A percentile compares a stretch with the other conserved stretches of the same genome.
phyloP scores from a whole-genome alignment of 1,284 basidiomycete genomes.

The Rugosomyces carneus region DNA sequence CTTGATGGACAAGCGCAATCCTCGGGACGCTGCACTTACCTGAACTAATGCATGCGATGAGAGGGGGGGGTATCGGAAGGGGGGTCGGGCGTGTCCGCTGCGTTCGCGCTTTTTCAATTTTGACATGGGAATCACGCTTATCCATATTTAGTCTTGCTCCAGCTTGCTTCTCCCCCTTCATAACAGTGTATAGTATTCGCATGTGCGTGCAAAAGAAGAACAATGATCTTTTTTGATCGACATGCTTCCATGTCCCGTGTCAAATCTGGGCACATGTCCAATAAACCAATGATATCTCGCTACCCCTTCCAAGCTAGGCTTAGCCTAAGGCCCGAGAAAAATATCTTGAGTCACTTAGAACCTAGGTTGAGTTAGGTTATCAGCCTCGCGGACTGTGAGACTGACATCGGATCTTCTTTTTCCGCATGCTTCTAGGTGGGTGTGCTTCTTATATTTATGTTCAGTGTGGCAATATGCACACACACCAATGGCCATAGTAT shows the following conservation, averaged over 20 bases:
- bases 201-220: too few relatives aligned
- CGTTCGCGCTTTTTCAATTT: too few relatives aligned
- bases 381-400: background rate
- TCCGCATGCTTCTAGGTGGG: background rate
- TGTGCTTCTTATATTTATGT: background rate
- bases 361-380: background rate
- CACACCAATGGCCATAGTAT: too few relatives aligned
- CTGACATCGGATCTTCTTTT: background rate
- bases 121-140: background rate
- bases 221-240: background rate
- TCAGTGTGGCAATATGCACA: background rate
- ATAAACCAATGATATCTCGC: background rate
- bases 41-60: too few relatives aligned
- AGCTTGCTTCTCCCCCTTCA: too few relatives aligned
- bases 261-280: background rate
- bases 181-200: too few relatives aligned
- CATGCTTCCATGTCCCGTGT: background rate
- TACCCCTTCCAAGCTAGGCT: background rate
- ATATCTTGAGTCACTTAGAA: background rate
- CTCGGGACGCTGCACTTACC: too few relatives aligned
- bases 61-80: too few relatives aligned
- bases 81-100: too few relatives aligned
- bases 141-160: background rate
- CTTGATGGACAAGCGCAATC: too few relatives aligned
- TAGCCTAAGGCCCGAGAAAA: background rate